Conservation (phyloP, 2,329 filamentous ascomycete genomes). For the Zasmidium angulare region DNA sequence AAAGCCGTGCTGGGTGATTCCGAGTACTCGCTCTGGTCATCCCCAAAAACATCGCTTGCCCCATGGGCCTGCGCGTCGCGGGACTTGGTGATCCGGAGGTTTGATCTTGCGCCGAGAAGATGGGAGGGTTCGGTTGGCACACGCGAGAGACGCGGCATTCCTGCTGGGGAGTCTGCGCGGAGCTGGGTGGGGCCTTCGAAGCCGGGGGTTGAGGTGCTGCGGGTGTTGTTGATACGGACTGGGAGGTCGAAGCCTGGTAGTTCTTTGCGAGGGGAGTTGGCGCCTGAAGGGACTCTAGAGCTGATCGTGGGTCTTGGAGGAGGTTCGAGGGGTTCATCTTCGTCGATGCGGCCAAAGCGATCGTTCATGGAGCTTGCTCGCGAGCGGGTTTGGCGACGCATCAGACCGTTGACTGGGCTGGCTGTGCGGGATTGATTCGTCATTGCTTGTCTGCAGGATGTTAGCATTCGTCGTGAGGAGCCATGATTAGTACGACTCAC, state of each 20-base stretch:
- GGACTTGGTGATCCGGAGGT: constrained; percentile 44
- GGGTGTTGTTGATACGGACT: constrained; percentile 46
- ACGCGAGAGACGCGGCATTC: constrained; percentile 49
- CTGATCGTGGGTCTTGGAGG: constrained; percentile 56
- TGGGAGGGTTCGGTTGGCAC: constrained; percentile 56
- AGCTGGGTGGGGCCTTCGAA: constrained; percentile 56
- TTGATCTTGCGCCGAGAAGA: constrained; percentile 48
- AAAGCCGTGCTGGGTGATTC: constrained; percentile 42
- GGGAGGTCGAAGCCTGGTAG: constrained; percentile 45
- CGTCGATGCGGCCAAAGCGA: constrained; percentile 54
- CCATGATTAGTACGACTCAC: constrained; percentile 43
- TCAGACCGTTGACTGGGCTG: constrained; percentile 30
- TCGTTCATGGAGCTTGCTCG: constrained; percentile 62
- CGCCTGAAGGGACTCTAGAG: constrained; percentile 44
- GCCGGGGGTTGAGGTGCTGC: constrained; percentile 48
- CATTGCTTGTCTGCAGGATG: constrained; percentile 6
- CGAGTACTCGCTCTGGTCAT: constrained; percentile 53
- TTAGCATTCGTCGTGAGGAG: constrained; percentile 1
- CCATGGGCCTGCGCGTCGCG: constrained; percentile 34
- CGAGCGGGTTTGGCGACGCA: constrained; percentile 51
- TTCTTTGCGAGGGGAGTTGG: constrained; percentile 43
- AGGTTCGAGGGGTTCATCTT: constrained; percentile 56
- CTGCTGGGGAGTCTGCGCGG: constrained; percentile 52
- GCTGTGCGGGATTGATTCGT: constrained; percentile 26
- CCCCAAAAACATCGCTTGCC: constrained; percentile 49